Conservation (phyloP, 441 rosid genomes). For the Cnidoscolus chayamansa region DNA sequence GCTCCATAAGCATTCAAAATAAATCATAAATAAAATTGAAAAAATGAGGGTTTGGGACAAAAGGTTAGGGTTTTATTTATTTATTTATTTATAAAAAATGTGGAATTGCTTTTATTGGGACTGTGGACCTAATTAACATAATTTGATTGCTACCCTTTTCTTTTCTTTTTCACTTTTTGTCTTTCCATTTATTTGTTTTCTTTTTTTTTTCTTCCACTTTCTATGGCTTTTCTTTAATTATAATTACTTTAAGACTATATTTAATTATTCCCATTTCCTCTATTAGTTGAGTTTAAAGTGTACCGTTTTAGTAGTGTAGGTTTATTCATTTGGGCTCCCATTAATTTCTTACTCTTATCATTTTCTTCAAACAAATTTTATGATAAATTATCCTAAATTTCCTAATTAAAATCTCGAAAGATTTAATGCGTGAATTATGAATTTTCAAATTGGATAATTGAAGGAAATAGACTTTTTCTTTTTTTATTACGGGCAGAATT, state of each 20-base stretch:
- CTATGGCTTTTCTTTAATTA: constrained; percentile 18
- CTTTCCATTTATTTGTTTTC: background rate
- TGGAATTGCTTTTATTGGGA: background rate
- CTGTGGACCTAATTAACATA: constrained; percentile 19
- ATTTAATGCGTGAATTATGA: no score
- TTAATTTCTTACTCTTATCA: no score
- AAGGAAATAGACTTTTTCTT: no score
- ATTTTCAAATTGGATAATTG: no score
- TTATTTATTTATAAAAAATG: background rate
- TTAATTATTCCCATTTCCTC: no score
- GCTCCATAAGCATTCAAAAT: background rate
- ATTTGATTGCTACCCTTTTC: constrained; percentile 15
- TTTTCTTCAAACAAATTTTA: no score
- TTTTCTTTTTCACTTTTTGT: background rate
- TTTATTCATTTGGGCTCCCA: background rate
- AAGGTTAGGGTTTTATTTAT: background rate
- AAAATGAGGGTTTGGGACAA: background rate
- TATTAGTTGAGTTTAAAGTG: no score
- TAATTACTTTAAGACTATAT: background rate
- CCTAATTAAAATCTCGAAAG: no score
- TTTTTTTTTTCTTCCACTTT: constrained; percentile 5
- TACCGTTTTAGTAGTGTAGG: no score
- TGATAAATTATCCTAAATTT: no score
- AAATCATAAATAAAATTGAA: background rate
- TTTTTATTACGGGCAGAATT: no score